These are phyloP conservation scores for Incumbomyces lentus DNA, from an alignment of 2,329 filamentous ascomycete species.

Conservation along the genomic window DNA sequence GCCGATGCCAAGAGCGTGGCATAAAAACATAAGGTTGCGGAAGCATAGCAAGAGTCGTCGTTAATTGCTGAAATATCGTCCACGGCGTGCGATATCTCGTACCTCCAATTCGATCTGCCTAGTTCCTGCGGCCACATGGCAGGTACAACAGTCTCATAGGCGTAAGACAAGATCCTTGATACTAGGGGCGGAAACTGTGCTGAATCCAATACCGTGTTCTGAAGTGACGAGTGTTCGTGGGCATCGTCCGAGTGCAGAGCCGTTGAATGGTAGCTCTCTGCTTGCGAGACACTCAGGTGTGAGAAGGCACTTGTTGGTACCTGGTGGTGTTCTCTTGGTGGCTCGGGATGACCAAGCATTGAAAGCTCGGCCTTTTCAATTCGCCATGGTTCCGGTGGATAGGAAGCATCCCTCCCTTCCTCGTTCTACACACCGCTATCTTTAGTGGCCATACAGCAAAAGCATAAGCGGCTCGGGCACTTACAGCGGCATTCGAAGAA, in stretches of 20 bases:
- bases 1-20: constrained; percentile 12
- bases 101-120: constrained; percentile 7
- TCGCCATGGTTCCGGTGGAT: constrained; percentile 4
- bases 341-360: not conserved
- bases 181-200: constrained; percentile 10
- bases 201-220: not conserved
- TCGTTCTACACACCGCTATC: not conserved
- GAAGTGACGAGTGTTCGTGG: constrained; percentile 13
- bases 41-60: constrained; percentile 16
- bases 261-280: not conserved
- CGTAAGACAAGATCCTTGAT: constrained; percentile 13
- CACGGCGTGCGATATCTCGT: constrained; percentile 15
- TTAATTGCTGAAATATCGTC: constrained; percentile 14
- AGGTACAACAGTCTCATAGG: constrained; percentile 17
- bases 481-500: not conserved
- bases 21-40: constrained; percentile 16
- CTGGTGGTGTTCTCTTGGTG: not conserved
- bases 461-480: not conserved
- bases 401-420: not conserved
- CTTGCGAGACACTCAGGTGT: constrained; percentile 1
- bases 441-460: not conserved
- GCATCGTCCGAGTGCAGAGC: not conserved
- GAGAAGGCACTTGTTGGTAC: not conserved
- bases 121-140: constrained; percentile 16
- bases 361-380: constrained; percentile 1